These are phyloP conservation scores for Leptographium galeiforme DNA, from an alignment of 2,329 filamentous ascomycete species.

Conservation along the genomic window DNA sequence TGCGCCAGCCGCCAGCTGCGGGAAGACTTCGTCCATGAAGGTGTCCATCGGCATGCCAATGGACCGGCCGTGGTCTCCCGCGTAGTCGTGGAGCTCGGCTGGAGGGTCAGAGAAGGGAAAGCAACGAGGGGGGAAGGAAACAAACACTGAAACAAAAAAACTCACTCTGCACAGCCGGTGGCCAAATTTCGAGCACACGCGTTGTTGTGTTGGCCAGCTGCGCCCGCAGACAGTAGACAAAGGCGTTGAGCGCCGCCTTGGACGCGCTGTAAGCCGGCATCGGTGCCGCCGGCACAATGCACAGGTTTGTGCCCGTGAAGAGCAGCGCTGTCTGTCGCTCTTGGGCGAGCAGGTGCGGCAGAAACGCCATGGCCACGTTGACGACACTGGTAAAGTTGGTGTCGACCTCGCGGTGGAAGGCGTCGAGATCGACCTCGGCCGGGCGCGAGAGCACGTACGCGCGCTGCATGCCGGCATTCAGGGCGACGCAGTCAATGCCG, in stretches of 20 bases:
- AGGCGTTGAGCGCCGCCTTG: constrained; percentile 18
- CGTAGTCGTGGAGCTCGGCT: constrained; percentile 14
- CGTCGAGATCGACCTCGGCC: constrained; percentile 20
- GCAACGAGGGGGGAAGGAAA: too few species aligned
- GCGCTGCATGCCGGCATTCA: constrained; percentile 31
- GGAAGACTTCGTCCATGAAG: constrained; percentile 23
- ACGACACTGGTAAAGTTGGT: constrained; percentile 28
- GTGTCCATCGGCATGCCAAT: constrained; percentile 12
- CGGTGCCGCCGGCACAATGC: constrained; percentile 22
- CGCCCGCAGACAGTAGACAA: constrained; percentile 24
- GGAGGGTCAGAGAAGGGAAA: not conserved
- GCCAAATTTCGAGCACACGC: constrained; percentile 25
- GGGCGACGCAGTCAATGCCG: constrained; percentile 31
- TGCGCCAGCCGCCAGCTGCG: constrained; percentile 19
- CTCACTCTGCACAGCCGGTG: constrained; percentile 20
- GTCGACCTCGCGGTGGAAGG: constrained; percentile 24
- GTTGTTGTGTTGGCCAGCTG: constrained; percentile 9
- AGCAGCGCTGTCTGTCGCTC: constrained; percentile 10
- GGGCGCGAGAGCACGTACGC: constrained; percentile 24
- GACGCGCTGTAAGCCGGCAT: constrained; percentile 24
- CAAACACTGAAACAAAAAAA: too few species aligned
- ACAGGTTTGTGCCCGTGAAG: constrained; percentile 20
- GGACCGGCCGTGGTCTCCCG: constrained; percentile 10
- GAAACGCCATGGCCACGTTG: constrained; percentile 25
- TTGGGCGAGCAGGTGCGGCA: constrained; percentile 21